Base-by-base conservation (phyloP, 1,284 basidiomycete genomes). In the Trichosporon ovoides region DNA sequence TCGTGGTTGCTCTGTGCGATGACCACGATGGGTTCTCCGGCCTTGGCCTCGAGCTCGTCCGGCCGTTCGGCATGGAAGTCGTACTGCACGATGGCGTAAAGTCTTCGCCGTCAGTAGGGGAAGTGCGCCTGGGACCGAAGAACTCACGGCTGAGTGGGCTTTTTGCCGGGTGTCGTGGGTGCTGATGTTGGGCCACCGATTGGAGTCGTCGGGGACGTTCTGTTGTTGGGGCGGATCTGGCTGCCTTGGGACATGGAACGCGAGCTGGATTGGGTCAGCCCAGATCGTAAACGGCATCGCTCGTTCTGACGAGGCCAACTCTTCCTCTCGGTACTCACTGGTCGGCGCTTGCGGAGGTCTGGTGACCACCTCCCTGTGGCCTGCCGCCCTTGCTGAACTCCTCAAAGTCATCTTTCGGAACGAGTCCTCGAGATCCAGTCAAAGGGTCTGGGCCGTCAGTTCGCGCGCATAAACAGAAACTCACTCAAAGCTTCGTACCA, bases 31-130 rank as follows among this genome's bases (percentile, higher is more conserved):
- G 91, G 83, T 70, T 98, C 96, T 28, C 95, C 95, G 1, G 88
- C 84, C 72, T 89, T 93, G 0, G 94, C 94, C 65, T 95, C 91
- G 52, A 99, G 85, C 73, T 99, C 96, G 74, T 99, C 96, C 11
- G 91, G 85, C 36, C 96, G 85, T 75, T 99, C 96, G 28, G 96
- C 95, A 7, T 82, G 76, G 69, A 98, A 98, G 72, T 98, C 93
- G 74, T 98, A 95, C 67, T 93, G 85, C 31, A 98, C 95, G 61
- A 95, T 84, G 16, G 95, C 95, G 74, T 96, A 98, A 28, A 83
- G 62, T 43, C 79, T 76, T 53, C n/a, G 52, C 55, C 28, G 40
- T 56, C 22, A 53, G 54, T 12, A 24, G 28, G 7, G 36, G n/a
- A 20, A n/a, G 7, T n/a, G 20, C 22, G 10, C 20, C 16, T 11